phyloP scores from a whole-genome alignment of 805 yeast genomes.

The Yarrowia bubula region DNA sequence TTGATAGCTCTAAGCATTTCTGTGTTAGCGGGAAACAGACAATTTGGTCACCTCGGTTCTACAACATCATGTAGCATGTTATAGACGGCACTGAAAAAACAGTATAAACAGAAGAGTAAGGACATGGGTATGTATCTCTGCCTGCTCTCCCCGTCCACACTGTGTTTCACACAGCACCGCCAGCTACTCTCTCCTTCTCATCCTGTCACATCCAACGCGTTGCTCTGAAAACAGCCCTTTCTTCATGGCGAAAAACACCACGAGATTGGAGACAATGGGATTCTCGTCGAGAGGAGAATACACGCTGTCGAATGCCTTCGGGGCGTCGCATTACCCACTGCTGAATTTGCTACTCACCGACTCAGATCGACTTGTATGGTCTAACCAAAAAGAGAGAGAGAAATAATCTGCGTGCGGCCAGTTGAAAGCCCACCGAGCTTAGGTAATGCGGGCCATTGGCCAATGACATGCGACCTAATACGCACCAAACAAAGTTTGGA shows the following conservation, averaged over 20 bases:
- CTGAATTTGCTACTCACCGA: conserved; percentile 19
- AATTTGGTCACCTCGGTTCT: too few relatives aligned
- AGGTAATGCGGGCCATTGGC: conserved; percentile 27
- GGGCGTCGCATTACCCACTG: not conserved
- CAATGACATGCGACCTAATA: conserved; percentile 25
- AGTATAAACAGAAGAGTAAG: too few relatives aligned
- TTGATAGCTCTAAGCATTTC: conserved; percentile 27
- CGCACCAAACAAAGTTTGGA: conserved; percentile 21
- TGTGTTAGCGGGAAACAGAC: too few relatives aligned
- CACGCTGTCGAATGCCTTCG: not conserved
- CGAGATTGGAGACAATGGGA: not conserved
- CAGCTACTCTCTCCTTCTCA: too few relatives aligned
- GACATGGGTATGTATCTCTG: too few relatives aligned
- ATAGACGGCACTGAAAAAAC: too few relatives aligned
- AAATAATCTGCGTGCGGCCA: conserved; percentile 24
- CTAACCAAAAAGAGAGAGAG: conserved; percentile 27
- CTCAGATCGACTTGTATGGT: conserved; percentile 27
- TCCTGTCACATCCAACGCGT: too few relatives aligned
- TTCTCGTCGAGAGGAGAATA: not conserved
- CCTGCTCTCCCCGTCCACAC: too few relatives aligned
- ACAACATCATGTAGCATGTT: too few relatives aligned
- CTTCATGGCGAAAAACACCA: not conserved
- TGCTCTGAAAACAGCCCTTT: not conserved
- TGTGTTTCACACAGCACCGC: too few relatives aligned
- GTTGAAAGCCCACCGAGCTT: conserved; percentile 25